Evolutionary conservation across 139 green algal genomes (phyloP).

Genomic region (Haematococcus lacustris): DNA sequence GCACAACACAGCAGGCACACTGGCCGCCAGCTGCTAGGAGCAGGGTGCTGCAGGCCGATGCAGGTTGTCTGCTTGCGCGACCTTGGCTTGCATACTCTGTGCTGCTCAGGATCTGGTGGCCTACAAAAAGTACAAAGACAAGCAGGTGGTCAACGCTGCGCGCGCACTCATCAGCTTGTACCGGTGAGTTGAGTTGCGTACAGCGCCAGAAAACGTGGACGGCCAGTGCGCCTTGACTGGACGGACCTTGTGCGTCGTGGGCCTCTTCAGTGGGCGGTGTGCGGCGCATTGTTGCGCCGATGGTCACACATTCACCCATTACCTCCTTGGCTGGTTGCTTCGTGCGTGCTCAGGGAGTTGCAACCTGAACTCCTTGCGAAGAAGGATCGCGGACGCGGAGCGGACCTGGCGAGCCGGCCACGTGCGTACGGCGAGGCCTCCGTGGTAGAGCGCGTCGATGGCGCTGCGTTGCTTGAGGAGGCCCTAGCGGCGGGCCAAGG

Average conservation of each 20-base stretch:
- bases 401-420: conserved; percentile 49
- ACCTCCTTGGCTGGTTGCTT: no score
- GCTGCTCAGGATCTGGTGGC: conserved; percentile 59
- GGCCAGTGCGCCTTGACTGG: no score
- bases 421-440: conserved; percentile 49
- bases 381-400: conserved; percentile 77
- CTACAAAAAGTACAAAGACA: conserved; percentile 86
- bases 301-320: no score
- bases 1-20: no score
- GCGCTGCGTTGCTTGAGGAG: conserved; percentile 78
- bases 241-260: no score
- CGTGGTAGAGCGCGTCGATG: conserved; percentile 47
- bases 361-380: conserved; percentile 80
- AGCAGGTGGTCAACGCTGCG: conserved; percentile 68
- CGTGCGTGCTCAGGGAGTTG: neutral
- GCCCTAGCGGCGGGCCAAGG: conserved; percentile 33
- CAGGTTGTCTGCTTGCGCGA: no score
- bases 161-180: conserved; percentile 78
- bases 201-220: no score
- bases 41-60: no score
- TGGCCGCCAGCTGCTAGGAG: no score
- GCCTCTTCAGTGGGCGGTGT: no score
- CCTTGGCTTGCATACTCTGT: neutral
- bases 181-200: conserved; percentile 18
- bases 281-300: no score